Conservation (phyloP, 148 eudicot genomes). For the Amaranthus cruentus region DNA sequence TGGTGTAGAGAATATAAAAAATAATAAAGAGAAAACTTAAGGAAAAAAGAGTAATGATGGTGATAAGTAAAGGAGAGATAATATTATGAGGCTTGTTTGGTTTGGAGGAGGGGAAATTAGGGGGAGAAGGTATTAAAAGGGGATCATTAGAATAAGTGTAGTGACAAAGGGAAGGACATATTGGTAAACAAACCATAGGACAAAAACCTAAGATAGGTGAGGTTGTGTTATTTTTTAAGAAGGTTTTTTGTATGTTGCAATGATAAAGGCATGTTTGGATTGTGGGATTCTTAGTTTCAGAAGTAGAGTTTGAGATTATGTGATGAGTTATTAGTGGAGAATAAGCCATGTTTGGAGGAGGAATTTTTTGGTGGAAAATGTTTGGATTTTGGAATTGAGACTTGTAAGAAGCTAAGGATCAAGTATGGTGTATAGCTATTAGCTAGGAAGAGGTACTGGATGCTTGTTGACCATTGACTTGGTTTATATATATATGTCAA, state of each 20-base stretch:
- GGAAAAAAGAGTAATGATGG: constrained; percentile 32
- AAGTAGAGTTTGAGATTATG: constrained; percentile 1
- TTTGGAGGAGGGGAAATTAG: not conserved
- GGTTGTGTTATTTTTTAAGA: not conserved
- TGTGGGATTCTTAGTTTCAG: constrained; percentile 7
- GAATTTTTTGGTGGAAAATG: not conserved
- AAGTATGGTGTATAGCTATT: not conserved
- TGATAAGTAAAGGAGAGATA: constrained; percentile 30
- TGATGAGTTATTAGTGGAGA: constrained; percentile 22
- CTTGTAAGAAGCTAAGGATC: not conserved
- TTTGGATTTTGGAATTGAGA: not conserved
- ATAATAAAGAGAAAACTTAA: constrained; percentile 29
- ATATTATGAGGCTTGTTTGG: constrained; percentile 23
- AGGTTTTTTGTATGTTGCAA: constrained; percentile 2
- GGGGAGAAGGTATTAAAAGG: constrained; percentile 1
- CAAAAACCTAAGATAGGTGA: constrained; percentile 13
- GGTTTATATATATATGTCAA: not conserved
- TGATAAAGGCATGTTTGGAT: constrained; percentile 30
- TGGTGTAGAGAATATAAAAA: constrained; percentile 38
- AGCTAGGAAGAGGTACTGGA: not conserved
- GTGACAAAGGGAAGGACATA: constrained; percentile 21
- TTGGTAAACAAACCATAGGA: constrained; percentile 20
- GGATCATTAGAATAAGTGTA: not conserved
- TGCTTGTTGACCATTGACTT: constrained; percentile 18
- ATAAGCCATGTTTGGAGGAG: constrained; percentile 21